Evolutionary conservation across 2,329 filamentous ascomycete species (phyloP), one percentile per base, ranked within the genome.

Genomic region (Pochonia chlamydosporia): DNA sequence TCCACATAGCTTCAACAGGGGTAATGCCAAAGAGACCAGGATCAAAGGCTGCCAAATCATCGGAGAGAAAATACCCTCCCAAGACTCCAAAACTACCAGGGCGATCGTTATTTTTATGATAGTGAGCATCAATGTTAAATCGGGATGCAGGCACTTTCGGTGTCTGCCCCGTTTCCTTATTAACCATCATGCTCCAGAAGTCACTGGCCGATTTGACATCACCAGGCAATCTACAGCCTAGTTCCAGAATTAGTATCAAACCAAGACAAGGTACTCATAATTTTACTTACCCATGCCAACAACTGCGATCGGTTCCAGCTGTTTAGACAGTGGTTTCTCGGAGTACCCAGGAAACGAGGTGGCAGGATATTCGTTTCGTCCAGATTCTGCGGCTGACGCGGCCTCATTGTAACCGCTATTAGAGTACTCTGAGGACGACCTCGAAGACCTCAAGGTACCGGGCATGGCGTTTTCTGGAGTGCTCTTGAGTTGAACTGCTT

Each of bases 51-150:
- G 44, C 40, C 8, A 61, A 48, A 24, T 62, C 56, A 9, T 55
- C 49, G 5, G 56, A 53, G 13, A 63, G 52, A 42, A 63, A 63
- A 31, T 63, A 53, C 3, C 55, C 62, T 16, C 58, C 58, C 5
- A 47, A 4, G 14, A 37, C 31, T 5, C 5, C 14, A 14, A 33
- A 33, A 5, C 9, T 13, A 14, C 3, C 30, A 9, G 30, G 30
- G 10, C 30, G 3, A 9, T 33, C 30, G n/a, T 33, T 33, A 14
- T 33, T 33, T 2, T 11, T 5, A 14, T 33, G 4, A 14, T 13
- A n/a, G 14, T 33, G 30, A 3, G 30, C 30, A n/a, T 33, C 30
- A 13, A 33, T 33, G 9, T 33, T n/a, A 14, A 33, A 33, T 5
- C 30, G 9, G 9, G 30, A 33, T n/a, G 9, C 5, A 5, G 30